A percentile compares a stretch with the other conserved stretches of the same genome.
phyloP scores from a whole-genome alignment of 768 basidiomycete species.

The Russula sp. region DNA sequence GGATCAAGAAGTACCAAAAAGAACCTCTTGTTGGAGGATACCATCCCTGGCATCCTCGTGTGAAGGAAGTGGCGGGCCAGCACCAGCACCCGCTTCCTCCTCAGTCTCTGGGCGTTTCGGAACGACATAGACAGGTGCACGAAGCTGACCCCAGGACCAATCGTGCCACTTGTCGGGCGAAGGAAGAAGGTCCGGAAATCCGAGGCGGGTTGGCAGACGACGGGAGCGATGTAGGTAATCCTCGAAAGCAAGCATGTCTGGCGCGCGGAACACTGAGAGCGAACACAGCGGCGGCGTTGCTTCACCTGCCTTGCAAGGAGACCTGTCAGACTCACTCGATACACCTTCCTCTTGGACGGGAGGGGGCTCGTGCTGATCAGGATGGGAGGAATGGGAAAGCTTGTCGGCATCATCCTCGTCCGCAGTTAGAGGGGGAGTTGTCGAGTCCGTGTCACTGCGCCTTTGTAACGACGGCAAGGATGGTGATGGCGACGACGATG shows the following conservation, averaged over 20 bases:
- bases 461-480: conserved; percentile 6
- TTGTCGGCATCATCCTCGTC: conserved; percentile 19
- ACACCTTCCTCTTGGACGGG: not conserved
- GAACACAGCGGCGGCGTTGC: conserved; percentile 7
- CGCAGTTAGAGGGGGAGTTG: conserved; percentile 14
- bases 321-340: not conserved
- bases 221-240: conserved; percentile 22
- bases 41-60: not conserved
- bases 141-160: conserved; percentile 22
- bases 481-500: not conserved
- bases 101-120: conserved; percentile 1
- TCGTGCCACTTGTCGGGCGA: conserved; percentile 20
- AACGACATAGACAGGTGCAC: conserved; percentile 20
- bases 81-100: not conserved
- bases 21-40: not conserved
- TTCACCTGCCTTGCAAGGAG: not conserved
- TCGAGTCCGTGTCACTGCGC: not conserved
- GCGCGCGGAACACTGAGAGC: conserved; percentile 16
- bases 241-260: conserved; percentile 21
- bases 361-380: not conserved
- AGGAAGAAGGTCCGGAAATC: conserved; percentile 15
- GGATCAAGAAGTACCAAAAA: not conserved
- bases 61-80: conserved; percentile 1
- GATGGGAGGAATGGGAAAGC: not conserved
- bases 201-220: conserved; percentile 18